Evolutionary conservation across 2,329 filamentous ascomycete genomes (phyloP).

Genomic region (Penicillium sp.): DNA sequence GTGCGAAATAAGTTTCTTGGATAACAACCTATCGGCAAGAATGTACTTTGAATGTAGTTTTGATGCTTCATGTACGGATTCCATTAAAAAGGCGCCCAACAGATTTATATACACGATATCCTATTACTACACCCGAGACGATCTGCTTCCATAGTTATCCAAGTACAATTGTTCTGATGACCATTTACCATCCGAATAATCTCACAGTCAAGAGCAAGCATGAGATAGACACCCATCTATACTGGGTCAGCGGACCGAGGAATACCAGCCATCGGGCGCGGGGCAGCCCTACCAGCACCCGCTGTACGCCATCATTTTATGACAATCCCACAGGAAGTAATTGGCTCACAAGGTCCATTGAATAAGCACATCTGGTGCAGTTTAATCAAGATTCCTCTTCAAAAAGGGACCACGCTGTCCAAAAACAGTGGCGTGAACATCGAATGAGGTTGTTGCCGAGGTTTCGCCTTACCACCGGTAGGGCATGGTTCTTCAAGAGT

Average conservation of each 20-base stretch:
- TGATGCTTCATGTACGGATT: neutral
- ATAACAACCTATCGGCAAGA: too few relatives aligned
- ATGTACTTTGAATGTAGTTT: neutral
- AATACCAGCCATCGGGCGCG: constrained; percentile 11
- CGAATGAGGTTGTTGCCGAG: constrained; percentile 21
- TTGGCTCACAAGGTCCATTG: neutral
- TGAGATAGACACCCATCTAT: neutral
- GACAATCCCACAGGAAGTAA: neutral
- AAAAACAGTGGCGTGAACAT: constrained; percentile 20
- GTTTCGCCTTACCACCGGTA: constrained; percentile 7
- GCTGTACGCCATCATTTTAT: neutral
- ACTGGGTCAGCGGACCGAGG: constrained; percentile 28
- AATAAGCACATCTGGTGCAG: constrained; percentile 1
- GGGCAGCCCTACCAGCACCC: constrained; percentile 10
- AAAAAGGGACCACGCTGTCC: neutral
- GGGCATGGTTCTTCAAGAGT: neutral
- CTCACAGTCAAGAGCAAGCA: neutral
- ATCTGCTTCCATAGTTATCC: neutral
- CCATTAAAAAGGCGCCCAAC: neutral
- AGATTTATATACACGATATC: neutral
- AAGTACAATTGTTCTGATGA: neutral
- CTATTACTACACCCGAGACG: neutral
- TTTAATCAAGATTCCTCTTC: neutral
- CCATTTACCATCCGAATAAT: neutral
- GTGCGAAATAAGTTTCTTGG: neutral